These are phyloP conservation scores for Auricularia cornea DNA, from an alignment of 768 basidiomycete species.

Conservation along the genomic window DNA sequence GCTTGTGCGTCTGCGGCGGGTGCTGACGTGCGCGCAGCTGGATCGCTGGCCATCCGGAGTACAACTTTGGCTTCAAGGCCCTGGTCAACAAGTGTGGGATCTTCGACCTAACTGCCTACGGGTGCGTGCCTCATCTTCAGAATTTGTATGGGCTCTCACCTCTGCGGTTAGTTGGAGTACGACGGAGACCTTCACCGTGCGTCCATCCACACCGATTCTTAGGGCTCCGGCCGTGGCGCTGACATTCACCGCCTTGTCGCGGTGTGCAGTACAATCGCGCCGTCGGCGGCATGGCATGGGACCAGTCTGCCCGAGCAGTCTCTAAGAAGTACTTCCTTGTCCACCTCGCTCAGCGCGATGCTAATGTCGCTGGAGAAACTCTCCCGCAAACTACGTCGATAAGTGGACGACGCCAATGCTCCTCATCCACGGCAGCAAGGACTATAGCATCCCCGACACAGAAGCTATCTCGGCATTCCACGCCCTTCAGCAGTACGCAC, in stretches of 20 bases:
- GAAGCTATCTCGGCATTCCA: constrained; percentile 82
- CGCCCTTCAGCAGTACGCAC: constrained; percentile 68
- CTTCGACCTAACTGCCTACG: constrained; percentile 31
- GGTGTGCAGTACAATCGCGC: constrained; percentile 67
- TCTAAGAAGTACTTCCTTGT: constrained; percentile 36
- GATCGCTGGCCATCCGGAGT: constrained; percentile 93
- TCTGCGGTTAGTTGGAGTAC: no score
- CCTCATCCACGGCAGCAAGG: constrained; percentile 80
- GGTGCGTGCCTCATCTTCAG: background rate
- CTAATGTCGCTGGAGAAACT: constrained; percentile 28
- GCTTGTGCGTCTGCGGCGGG: background rate
- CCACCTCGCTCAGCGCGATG: background rate
- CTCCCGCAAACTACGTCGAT: constrained; percentile 72
- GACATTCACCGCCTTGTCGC: no score
- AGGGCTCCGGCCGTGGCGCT: no score
- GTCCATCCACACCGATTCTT: no score
- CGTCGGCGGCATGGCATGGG: constrained; percentile 80
- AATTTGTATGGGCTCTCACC: no score
- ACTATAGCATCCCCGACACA: constrained; percentile 78
- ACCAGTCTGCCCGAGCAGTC: constrained; percentile 43
- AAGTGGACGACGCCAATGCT: constrained; percentile 85
- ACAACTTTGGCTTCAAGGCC: constrained; percentile 82
- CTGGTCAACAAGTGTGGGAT: constrained; percentile 82
- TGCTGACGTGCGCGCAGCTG: constrained; percentile 42
- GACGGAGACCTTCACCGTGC: no score